phyloP scores from a whole-genome alignment of 2,329 filamentous ascomycete species.

The Ophiostoma novo-ulmi region DNA sequence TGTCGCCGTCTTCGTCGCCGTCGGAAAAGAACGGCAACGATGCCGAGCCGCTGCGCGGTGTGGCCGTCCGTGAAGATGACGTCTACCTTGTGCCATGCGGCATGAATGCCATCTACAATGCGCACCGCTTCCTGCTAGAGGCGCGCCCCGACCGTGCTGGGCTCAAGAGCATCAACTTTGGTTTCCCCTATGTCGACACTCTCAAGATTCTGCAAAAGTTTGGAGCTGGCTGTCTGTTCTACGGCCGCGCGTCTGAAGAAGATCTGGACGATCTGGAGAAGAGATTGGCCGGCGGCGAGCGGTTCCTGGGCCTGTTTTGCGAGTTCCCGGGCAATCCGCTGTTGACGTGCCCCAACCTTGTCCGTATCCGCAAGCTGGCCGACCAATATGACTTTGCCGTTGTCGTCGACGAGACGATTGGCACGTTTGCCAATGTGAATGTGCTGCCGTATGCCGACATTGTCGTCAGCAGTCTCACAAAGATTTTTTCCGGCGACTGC shows the following conservation, averaged over 20 bases:
- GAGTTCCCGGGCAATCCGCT: conserved; percentile 94
- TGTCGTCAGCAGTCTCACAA: conserved; percentile 90
- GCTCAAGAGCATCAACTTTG: conserved; percentile 78
- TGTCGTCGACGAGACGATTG: conserved; percentile 92
- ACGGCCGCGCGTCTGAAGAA: conserved; percentile 68
- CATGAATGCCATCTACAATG: conserved; percentile 93
- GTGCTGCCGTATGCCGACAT: conserved; percentile 85
- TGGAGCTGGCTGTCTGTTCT: conserved; percentile 82
- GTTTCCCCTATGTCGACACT: conserved; percentile 97
- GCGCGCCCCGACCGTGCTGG: conserved; percentile 48
- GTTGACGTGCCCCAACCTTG: conserved; percentile 75
- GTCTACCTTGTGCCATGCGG: conserved; percentile 84
- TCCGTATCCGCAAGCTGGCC: conserved; percentile 72
- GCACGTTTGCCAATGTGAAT: conserved; percentile 93
- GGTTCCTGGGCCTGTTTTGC: conserved; percentile 78
- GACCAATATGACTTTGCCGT: conserved; percentile 82
- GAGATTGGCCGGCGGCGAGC: conserved; percentile 65
- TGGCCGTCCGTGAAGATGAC: conserved; percentile 73
- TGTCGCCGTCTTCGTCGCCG: conserved; percentile 32
- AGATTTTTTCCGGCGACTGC: conserved; percentile 94
- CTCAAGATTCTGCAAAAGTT: conserved; percentile 94
- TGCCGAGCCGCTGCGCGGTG: conserved; percentile 50
- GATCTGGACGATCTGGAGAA: conserved; percentile 81
- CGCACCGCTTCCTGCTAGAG: conserved; percentile 67
- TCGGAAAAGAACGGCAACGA: conserved; percentile 23